Base-by-base conservation (phyloP, 768 basidiomycete species). In the Termitomyces sp. region DNA sequence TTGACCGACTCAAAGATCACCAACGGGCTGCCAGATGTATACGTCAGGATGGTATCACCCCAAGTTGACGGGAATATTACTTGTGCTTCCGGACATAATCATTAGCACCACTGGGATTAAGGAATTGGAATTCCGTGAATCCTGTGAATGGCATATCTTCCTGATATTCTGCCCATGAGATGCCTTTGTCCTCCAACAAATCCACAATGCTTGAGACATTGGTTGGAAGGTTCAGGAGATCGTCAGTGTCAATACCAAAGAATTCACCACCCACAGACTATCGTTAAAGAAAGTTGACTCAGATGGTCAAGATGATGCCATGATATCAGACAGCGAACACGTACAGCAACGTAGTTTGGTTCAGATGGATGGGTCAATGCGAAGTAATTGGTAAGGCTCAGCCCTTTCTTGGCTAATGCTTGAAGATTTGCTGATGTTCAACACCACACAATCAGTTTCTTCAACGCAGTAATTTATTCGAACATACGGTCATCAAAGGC, bases 151-250 rank as follows among this genome's bases (percentile, higher is more conserved):
- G 82, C 77, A 85, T 73, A 58, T 77, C 79, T 63, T 87, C 84
- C 65, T 84, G 79, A 62, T 87, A 88, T 17, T 79, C 72, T 0
- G 77, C 78, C 85, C 86, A 88, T 6, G 80, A 80, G 41, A 88
- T 75, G 43, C 69, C 73, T 61, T 82, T 79, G 17, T 73, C 69
- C 25, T 87, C 86, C 31, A 88, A 69, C 17, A 87, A 72, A 60
- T 88, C 86, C 25, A 83, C 78, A 42, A 86, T 61, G 14, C 79
- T 83, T 4, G 84, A 82, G 8, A 84, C 69, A 62, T 84, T 85
- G 29, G 59, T 63, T 0, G 78, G 77, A 34, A 83, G 56, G 27
- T 64, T 59, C 55, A 69, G 65, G 40, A 70, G 66, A 54, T 63
- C 65, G 53, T 87, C 83, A 55, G 68, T 72, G 1, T 66, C 68